Conservation (phyloP, 305 asterid species). For the Fraxinus velutina region DNA sequence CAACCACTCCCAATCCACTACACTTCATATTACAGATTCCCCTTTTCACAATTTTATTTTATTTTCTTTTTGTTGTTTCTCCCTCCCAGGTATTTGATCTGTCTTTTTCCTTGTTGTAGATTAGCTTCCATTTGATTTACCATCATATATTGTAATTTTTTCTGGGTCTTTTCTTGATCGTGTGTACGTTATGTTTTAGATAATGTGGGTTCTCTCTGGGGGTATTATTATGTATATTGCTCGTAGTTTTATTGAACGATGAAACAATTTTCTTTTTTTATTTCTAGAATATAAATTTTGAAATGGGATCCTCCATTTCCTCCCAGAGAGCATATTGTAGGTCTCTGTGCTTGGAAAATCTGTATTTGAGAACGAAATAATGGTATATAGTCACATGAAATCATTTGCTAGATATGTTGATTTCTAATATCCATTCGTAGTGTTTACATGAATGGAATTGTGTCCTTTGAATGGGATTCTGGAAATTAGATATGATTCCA, state of each 20-base stretch:
- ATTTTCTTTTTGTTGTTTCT: background rate
- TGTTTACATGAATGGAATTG: background rate
- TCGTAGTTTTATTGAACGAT: background rate
- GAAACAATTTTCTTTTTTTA: background rate
- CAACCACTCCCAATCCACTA: background rate
- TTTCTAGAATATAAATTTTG: background rate
- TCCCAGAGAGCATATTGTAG: background rate
- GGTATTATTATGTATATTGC: background rate
- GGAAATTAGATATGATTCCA: background rate
- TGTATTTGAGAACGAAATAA: background rate
- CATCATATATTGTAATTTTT: background rate
- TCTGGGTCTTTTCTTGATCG: background rate
- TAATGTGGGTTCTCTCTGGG: background rate
- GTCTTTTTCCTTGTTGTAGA: background rate
- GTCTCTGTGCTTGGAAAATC: background rate
- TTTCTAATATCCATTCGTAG: background rate
- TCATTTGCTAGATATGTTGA: background rate
- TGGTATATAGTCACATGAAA: background rate
- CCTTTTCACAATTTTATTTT: background rate
- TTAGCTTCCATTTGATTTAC: background rate
- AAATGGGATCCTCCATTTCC: background rate
- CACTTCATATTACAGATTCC: background rate
- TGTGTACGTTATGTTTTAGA: background rate
- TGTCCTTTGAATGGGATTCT: background rate
- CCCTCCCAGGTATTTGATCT: constrained; percentile 1